Base-by-base conservation (phyloP, 179 eudicot genomes). In the Gypsophila paniculata region DNA sequence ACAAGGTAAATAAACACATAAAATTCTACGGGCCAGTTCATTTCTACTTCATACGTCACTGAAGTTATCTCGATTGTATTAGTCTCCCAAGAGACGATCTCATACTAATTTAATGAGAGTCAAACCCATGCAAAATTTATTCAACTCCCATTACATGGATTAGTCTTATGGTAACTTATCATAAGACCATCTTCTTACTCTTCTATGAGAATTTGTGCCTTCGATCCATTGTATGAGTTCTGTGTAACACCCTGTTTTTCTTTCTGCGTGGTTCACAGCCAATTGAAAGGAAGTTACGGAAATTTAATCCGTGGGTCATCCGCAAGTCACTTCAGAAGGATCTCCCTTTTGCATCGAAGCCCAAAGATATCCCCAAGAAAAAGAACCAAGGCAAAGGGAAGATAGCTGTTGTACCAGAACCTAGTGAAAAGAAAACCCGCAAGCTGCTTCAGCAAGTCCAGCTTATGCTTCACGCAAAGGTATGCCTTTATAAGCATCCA, bases 321-420 rank as follows among this genome's bases (percentile, higher is more conserved):
- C 90, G 96, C 38, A 87, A 83, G 86, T 62, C 84, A 25, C 70
- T 94, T 72, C 93, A 89, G 76, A 76, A 67, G 66, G 84, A 71
- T 66, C 90, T 94, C 15, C 99, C 99, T 51, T 91, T 91, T 74
- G 75, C 75, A 21, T 83, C 96, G 29, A 94, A 94, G 81, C 96
- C 97, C 52, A 94, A 94, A 82, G 81, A 91, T 74, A 80, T 58
- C 64, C 82, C 88, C 15, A 75, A 75, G 61, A 72, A 85, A 46
- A 81, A 73, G 70, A 79, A 75, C 8, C 71, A 42, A 68, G 83
- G 85, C 65, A 83, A 79, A 32, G 76, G 48, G 42, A 67, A 79
- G 65, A 83, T 86, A 79, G 94, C 99, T 72, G 88, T 88, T 46
- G 82, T 91, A 51, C 78, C 77, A 76, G 99, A 94, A 81, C 94